These are phyloP conservation scores for Pseudocercospora cruenta DNA, from an alignment of 2,329 filamentous ascomycete species.

Conservation along the genomic window DNA sequence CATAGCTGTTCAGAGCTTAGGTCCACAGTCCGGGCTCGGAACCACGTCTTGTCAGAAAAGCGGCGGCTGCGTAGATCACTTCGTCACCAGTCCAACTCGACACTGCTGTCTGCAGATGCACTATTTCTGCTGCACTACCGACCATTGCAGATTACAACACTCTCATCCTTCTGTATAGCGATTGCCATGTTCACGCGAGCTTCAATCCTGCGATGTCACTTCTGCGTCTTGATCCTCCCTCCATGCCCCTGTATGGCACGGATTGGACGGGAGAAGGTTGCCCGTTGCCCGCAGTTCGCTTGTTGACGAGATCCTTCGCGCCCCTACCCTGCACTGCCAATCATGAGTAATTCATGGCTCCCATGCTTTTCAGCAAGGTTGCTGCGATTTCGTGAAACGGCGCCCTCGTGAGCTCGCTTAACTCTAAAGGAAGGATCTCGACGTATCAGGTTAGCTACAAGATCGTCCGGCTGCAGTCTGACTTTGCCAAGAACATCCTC, in stretches of 20 bases:
- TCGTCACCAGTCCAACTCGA: conserved; percentile 10
- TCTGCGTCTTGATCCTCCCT: not conserved
- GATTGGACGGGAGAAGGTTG: conserved; percentile 3
- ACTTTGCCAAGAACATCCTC: not conserved
- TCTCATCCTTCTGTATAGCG: not conserved
- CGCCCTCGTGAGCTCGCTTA: conserved; percentile 11
- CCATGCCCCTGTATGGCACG: not conserved
- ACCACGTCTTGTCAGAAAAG: conserved; percentile 11
- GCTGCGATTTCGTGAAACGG: conserved; percentile 12
- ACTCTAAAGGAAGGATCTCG: conserved; percentile 11
- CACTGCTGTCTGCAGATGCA: not conserved
- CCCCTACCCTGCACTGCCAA: conserved; percentile 11
- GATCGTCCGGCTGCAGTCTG: conserved; percentile 2
- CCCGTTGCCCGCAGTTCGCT: not conserved
- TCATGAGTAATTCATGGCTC: conserved; percentile 13
- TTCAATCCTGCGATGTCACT: conserved; percentile 6
- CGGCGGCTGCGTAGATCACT: conserved; percentile 19
- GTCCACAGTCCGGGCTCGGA: conserved; percentile 12
- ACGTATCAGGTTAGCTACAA: conserved; percentile 10
- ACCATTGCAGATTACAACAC: not conserved
- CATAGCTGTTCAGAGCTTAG: conserved; percentile 7
- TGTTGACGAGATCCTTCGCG: conserved; percentile 10
- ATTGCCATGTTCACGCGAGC: not conserved
- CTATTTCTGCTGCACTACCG: too few species aligned
- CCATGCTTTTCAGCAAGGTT: conserved; percentile 16